A percentile compares a stretch with the other conserved stretches of the same genome.
phyloP scores from a whole-genome alignment of 75 land plant species.

The Picea sitchensis region DNA sequence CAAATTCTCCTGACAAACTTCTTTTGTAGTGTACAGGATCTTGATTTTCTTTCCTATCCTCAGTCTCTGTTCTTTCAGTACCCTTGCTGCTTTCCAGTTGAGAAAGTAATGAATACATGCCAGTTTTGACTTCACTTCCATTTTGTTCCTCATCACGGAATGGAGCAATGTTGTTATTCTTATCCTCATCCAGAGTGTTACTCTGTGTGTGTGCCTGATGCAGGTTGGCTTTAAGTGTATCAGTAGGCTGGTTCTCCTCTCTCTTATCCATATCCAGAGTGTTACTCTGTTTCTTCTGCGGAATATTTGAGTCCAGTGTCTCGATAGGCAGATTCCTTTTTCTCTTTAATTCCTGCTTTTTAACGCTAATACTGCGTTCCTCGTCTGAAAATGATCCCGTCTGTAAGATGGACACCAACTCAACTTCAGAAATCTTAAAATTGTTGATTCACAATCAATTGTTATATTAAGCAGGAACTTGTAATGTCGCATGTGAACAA shows the following conservation, averaged over 20 bases:
- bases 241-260: no score
- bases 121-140: background rate
- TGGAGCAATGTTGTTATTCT: background rate
- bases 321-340: background rate
- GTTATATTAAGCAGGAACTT: background rate
- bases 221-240: background rate
- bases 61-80: background rate
- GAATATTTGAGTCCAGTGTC: background rate
- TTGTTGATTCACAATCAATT: background rate
- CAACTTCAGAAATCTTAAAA: background rate
- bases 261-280: no score
- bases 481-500: background rate
- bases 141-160: background rate
- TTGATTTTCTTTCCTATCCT: conserved; percentile 1
- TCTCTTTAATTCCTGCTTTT: background rate
- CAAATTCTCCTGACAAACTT: conserved; percentile 47
- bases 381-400: background rate
- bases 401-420: conserved; percentile 4
- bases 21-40: conserved; percentile 23
- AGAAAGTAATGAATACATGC: background rate
- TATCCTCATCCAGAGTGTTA: background rate
- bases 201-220: background rate
- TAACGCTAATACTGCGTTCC: background rate
- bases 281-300: no score
- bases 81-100: background rate